Evolutionary conservation across 495 filamentous ascomycete species (phyloP).

Genomic region (Terfezia claveryi): DNA sequence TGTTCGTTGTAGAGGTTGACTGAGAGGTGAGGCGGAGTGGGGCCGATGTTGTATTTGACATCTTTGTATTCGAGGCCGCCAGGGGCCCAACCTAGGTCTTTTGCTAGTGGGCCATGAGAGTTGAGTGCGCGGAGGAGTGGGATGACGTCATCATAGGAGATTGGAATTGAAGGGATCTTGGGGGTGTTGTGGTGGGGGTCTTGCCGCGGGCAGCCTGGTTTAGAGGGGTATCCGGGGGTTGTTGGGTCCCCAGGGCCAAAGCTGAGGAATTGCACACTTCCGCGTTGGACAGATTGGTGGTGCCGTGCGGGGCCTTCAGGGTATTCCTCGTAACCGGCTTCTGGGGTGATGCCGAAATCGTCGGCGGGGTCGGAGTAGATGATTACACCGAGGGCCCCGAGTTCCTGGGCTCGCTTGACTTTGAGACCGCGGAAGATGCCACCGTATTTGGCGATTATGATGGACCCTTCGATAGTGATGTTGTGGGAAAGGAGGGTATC

Average conservation of each 20-base stretch:
- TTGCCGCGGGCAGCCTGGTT: constrained; percentile 63
- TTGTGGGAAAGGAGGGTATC: constrained; percentile 66
- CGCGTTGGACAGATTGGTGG: constrained; percentile 73
- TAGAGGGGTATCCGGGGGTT: constrained; percentile 83
- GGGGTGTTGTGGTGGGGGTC: constrained; percentile 48
- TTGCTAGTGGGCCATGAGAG: constrained; percentile 58
- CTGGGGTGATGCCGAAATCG: constrained; percentile 60
- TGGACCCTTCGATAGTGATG: constrained; percentile 63
- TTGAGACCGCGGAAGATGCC: constrained; percentile 75
- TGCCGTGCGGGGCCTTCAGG: constrained; percentile 74
- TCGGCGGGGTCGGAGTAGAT: constrained; percentile 80
- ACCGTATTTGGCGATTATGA: constrained; percentile 54
- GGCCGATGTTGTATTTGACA: constrained; percentile 79
- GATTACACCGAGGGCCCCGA: constrained; percentile 72
- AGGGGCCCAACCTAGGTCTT: constrained; percentile 51
- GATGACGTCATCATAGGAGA: constrained; percentile 70
- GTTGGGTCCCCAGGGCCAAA: constrained; percentile 45
- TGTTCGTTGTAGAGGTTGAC: constrained; percentile 74
- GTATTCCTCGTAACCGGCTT: constrained; percentile 60
- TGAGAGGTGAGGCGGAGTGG: constrained; percentile 50
- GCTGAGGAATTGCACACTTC: constrained; percentile 72
- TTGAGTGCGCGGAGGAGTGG: constrained; percentile 77
- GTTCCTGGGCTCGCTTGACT: constrained; percentile 75
- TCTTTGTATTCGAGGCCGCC: constrained; percentile 60
- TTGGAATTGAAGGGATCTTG: constrained; percentile 73